These are phyloP conservation scores for Paecilomyces fulvus DNA, from an alignment of 2,329 filamentous ascomycete species.

Conservation along the genomic window DNA sequence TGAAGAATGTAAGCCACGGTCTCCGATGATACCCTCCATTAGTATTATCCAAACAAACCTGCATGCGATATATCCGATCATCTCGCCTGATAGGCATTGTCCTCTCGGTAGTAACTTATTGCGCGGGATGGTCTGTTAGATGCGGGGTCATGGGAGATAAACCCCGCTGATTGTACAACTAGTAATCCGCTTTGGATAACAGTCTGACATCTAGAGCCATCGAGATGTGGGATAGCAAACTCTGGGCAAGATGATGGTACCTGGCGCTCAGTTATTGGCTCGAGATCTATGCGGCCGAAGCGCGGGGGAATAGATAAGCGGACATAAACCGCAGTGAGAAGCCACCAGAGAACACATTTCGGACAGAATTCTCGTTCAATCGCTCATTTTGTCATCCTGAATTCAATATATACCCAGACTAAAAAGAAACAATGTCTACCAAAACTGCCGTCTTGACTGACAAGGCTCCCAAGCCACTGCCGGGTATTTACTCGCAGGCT, in stretches of 20 bases:
- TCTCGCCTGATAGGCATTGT: not conserved
- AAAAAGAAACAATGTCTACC: constrained; percentile 20
- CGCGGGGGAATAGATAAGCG: not conserved
- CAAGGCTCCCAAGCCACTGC: constrained; percentile 45
- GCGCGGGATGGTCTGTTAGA: not conserved
- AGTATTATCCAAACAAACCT: not conserved
- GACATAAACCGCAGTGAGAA: not conserved
- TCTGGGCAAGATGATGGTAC: not conserved
- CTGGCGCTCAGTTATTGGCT: not conserved
- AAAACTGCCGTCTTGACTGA: constrained; percentile 37
- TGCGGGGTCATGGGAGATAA: not conserved
- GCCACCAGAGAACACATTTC: not conserved
- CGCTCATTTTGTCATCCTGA: not conserved
- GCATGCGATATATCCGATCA: not conserved
- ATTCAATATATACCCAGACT: not conserved
- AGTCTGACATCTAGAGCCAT: not conserved
- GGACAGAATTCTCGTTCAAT: not conserved
- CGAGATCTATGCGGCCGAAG: not conserved
- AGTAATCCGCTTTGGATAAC: not conserved
- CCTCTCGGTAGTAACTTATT: not conserved
- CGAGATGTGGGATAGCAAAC: not conserved
- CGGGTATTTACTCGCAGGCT: constrained; percentile 51
- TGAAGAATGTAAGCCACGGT: not conserved
- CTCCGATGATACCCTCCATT: not conserved
- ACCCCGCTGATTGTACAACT: not conserved